A percentile compares a stretch with the other conserved stretches of the same genome.
These are phyloP conservation scores for Linum usitatissimum DNA, from an alignment of 345 rosid species.

Conservation along the genomic window DNA sequence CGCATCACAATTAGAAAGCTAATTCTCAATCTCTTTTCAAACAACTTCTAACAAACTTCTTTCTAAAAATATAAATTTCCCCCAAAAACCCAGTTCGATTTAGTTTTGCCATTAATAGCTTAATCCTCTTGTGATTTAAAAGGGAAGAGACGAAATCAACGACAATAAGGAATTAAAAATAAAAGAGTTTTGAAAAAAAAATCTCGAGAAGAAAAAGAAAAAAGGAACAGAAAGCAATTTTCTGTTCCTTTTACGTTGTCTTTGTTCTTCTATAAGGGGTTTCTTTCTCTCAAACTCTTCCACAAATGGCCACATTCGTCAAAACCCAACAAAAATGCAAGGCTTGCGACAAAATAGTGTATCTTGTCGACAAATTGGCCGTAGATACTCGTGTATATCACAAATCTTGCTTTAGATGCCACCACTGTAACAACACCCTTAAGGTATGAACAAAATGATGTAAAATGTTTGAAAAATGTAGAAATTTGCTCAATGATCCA, in stretches of 20 bases:
- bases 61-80: not conserved
- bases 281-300: too few species aligned
- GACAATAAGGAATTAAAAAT: not conserved
- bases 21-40: too few species aligned
- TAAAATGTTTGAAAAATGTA: too few species aligned
- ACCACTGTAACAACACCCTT: slow-evolving; percentile 53
- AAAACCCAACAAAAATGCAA: slow-evolving; percentile 48
- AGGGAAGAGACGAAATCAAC: not conserved
- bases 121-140: not conserved
- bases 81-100: not conserved
- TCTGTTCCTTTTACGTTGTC: not conserved
- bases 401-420: slow-evolving; percentile 56
- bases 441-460: slow-evolving; percentile 21
- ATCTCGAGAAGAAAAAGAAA: not conserved
- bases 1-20: too few species aligned
- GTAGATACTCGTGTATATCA: slow-evolving; percentile 45
- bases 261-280: not conserved
- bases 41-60: too few species aligned
- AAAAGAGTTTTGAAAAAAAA: not conserved
- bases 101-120: not conserved
- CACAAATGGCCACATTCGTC: slow-evolving; percentile 27
- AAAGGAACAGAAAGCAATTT: not conserved
- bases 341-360: slow-evolving; percentile 52
- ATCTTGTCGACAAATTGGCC: slow-evolving; percentile 45
- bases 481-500: too few species aligned